Evolutionary conservation across 805 yeast species (phyloP), one percentile per base, ranked within the genome.

Genomic region (Metschnikowia cerradonensis): DNA sequence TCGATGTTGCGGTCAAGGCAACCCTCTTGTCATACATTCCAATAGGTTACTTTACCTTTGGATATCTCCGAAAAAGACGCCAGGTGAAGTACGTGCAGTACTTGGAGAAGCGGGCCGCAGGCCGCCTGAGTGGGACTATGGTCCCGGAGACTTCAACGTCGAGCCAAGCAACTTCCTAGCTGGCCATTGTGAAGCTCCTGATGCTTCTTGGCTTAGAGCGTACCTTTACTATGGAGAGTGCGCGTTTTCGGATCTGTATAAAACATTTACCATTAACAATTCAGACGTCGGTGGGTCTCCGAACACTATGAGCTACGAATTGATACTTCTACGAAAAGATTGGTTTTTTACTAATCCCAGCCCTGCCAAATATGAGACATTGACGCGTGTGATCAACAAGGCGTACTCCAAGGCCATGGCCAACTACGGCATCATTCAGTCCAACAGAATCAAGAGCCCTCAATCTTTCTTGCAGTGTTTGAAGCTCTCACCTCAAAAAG

Each of bases 321-420:
- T 66, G 3, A 31, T 67, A 3, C 45, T 60, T 1, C 54, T 67
- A n/a, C 51, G 57, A 8, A 55, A 55, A n/a, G 55, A 54, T 7
- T 67, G 71, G 71, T 41, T 64, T 26, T 46, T 53, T 17, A 4
- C 38, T 3, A 34, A 47, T 14, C 50, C 36, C 2, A 30, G 30
- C n/a, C 50, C 53, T 19, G 45, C 26, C 4, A 53, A 49, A 19
- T 56, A 52, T 44, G 48, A 45, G 46, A 54, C 49, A 51, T 60
- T 54, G 58, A 52, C 59, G 5, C 50, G 60, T 6, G 50, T 77
- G n/a, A 62, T 82, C 50, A 82, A 82, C 59, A 67, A 71, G 49
- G 81, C 81, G 1, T 82, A 81, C 60, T 67, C 75, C 52, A 77
- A 75, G 52, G 77, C 79, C 8, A 65, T 77, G 50, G 70, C 52